Conservation (phyloP, 2,329 filamentous ascomycete genomes). For the Harringtonia aguacate region DNA sequence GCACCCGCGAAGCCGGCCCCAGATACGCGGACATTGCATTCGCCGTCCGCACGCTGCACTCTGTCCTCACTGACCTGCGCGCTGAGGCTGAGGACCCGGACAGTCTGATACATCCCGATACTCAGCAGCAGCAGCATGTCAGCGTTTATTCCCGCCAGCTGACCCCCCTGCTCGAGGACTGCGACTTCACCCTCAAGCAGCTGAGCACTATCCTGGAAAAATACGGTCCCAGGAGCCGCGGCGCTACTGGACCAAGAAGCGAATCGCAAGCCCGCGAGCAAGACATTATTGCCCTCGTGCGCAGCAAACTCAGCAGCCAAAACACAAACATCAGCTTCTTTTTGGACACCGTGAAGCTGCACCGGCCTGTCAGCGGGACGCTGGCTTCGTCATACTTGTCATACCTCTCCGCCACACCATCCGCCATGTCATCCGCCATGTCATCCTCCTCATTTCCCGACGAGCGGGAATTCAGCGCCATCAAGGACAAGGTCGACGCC, state of each 20-base stretch:
- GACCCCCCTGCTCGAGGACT: constrained; percentile 40
- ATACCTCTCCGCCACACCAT: constrained; percentile 9
- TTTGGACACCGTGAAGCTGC: constrained; percentile 45
- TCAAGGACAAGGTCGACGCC: constrained; percentile 50
- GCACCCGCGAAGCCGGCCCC: constrained; percentile 35
- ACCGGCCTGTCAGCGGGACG: constrained; percentile 30
- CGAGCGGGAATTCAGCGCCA: constrained; percentile 34
- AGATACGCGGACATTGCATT: constrained; percentile 38
- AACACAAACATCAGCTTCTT: constrained; percentile 44
- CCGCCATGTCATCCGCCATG: constrained; percentile 6
- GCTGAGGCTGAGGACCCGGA: constrained; percentile 45
- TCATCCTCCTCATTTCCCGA: constrained; percentile 20
- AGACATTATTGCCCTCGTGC: constrained; percentile 30
- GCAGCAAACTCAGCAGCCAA: constrained; percentile 37
- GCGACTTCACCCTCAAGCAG: constrained; percentile 42
- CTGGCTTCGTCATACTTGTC: constrained; percentile 4
- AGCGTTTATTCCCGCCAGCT: constrained; percentile 39
- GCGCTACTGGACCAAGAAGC: constrained; percentile 12
- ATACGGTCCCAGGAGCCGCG: constrained; percentile 19
- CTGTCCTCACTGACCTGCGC: constrained; percentile 45
- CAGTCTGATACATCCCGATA: constrained; percentile 38
- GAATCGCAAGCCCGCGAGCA: constrained; percentile 16
- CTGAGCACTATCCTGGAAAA: constrained; percentile 42
- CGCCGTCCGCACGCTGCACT: constrained; percentile 42
- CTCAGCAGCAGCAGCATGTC: constrained; percentile 15